Evolutionary conservation across 495 filamentous ascomycete genomes (phyloP), one percentile per base, ranked within the genome.

Genomic region (Choiromyces venosus): DNA sequence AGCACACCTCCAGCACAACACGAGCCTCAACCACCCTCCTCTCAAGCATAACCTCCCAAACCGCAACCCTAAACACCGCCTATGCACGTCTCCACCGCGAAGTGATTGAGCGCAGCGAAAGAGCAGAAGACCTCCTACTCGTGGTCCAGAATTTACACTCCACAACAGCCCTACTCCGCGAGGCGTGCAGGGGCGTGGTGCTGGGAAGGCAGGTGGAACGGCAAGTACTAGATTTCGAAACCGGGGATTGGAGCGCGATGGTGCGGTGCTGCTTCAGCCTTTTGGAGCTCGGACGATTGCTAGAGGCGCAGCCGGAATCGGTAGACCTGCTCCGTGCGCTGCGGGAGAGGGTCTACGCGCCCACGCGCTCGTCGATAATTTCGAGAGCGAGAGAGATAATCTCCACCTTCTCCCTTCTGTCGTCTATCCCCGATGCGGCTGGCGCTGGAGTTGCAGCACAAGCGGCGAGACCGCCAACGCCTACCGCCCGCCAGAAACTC

Each of bases 151-250:
- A 93, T 38, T 87, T 97, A 25, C 90, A 92, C 86, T 85, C 89
- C 71, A 91, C 93, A 0, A 87, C 97, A n/a, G 86, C 88, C 66
- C 83, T 97, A 36, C 90, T 90, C 25, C 83, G 95, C 65, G 88
- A 91, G 1, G 90, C 97, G 7, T 88, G 86, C 42, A 84, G 95
- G 65, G 91, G 89, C 74, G 84, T 98, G 37, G 87, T 89, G 65
- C 85, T 98, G 25, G 93, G 91, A 0, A 85, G 94, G 38, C 94
- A 97, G 84, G 86, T 99, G 33, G 93, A 98, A 79, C 86, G 90
- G 19, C 93, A 97, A 82, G 87, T 90, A 76, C 84, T 85, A 0
- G 91, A 92, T 73, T 81, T 86, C 77, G 87, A 82, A 67, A 87
- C 82, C 72, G 91, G 92, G 74, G 92, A 94, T 70, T 88, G 92